These are phyloP conservation scores for Castanea sativa DNA, from an alignment of 306 rosid species.

Conservation along the genomic window DNA sequence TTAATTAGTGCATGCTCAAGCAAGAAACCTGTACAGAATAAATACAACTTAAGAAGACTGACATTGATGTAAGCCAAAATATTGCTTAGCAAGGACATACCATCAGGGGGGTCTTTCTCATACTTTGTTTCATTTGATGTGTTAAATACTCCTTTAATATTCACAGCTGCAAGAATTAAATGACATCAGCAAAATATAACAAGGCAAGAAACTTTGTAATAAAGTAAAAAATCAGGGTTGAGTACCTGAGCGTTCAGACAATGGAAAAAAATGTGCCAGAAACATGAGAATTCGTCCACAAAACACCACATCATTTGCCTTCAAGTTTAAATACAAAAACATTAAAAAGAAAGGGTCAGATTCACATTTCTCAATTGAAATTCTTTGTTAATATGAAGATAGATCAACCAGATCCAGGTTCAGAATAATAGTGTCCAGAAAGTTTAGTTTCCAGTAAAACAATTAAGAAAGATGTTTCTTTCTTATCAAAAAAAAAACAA, in stretches of 20 bases:
- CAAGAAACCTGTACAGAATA: neutral
- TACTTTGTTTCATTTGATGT: slow-evolving; percentile 91
- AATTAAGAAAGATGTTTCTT: neutral
- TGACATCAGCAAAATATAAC: slow-evolving; percentile 22
- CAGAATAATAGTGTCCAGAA: neutral
- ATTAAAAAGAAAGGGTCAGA: neutral
- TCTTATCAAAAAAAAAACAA: no score
- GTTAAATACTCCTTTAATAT: slow-evolving; percentile 98
- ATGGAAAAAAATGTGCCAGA: slow-evolving; percentile 92
- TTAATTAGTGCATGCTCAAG: slow-evolving; percentile 13
- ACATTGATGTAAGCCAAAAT: slow-evolving; percentile 11
- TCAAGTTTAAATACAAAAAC: slow-evolving; percentile 18
- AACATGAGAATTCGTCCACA: slow-evolving; percentile 98
- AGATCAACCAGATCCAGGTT: slow-evolving; percentile 1
- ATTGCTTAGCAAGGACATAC: slow-evolving; percentile 35
- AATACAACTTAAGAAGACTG: neutral
- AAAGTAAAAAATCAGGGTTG: slow-evolving; percentile 18
- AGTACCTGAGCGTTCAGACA: slow-evolving; percentile 92
- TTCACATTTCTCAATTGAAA: neutral
- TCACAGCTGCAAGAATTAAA: slow-evolving; percentile 65
- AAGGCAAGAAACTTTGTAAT: slow-evolving; percentile 12
- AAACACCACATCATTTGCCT: slow-evolving; percentile 97
- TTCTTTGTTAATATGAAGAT: neutral
- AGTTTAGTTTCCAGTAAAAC: neutral
- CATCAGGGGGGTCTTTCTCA: slow-evolving; percentile 87